Evolutionary conservation across 139 green algal genomes (phyloP).

Genomic region (Chlorella sp.): DNA sequence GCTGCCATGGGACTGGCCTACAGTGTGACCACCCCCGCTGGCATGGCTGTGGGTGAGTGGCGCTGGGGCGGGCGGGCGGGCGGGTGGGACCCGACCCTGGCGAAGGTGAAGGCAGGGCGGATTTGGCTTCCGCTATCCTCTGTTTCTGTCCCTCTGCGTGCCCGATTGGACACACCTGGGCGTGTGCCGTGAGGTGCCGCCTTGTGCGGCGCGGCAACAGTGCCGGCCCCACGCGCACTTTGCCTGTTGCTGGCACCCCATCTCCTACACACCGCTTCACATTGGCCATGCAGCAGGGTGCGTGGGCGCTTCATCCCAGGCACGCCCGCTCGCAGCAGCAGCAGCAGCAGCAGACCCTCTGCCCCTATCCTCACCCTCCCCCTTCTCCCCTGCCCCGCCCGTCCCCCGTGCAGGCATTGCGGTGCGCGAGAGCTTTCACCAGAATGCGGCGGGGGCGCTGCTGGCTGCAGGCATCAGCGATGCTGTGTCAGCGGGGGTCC

Average conservation of each 20-base stretch:
- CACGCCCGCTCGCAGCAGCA: no score
- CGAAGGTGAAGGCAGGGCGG: not conserved
- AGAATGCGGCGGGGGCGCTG: constrained; percentile 27
- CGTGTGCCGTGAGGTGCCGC: not conserved
- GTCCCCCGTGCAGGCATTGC: constrained; percentile 48
- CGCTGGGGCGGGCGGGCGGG: not conserved
- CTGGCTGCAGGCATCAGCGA: constrained; percentile 66
- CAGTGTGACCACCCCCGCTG: constrained; percentile 63
- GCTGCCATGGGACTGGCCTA: constrained; percentile 57
- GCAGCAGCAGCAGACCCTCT: no score
- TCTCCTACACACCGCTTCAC: not conserved
- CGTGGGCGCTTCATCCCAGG: no score
- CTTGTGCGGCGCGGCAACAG: no score
- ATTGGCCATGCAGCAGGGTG: not conserved
- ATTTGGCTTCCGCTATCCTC: no score
- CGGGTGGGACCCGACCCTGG: no score
- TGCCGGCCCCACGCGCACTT: not conserved
- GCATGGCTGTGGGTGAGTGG: constrained; percentile 61
- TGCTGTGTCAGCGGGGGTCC: constrained; percentile 64
- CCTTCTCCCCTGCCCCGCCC: not conserved
- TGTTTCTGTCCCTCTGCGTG: no score
- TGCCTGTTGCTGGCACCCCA: not conserved
- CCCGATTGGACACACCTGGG: no score
- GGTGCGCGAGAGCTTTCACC: constrained; percentile 53
- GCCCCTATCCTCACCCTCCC: no score